Evolutionary conservation across 2,329 filamentous ascomycete species (phyloP).

Genomic region (Neonectria magnoliae): DNA sequence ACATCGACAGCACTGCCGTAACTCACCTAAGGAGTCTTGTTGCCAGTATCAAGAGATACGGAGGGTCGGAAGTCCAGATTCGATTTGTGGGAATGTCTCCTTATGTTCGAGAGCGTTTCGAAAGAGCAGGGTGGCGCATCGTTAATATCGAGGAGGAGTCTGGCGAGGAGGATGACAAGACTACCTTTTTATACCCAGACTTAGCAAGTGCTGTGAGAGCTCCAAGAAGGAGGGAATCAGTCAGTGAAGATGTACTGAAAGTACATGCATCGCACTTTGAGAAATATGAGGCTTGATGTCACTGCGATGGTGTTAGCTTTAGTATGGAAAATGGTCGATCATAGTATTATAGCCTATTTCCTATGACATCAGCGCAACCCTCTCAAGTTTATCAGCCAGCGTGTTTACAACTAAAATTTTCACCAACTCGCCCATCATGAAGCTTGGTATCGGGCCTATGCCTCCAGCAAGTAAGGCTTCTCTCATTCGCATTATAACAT

Average conservation of each 20-base stretch:
- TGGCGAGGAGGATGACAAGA: slow-evolving; percentile 11
- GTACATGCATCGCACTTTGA: slow-evolving; percentile 26
- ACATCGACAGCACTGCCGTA: slow-evolving; percentile 64
- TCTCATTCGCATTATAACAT: too few species aligned
- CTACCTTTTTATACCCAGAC: slow-evolving; percentile 31
- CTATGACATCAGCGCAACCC: too few species aligned
- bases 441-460: too few species aligned
- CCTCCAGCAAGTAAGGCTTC: too few species aligned
- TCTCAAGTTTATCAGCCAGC: too few species aligned
- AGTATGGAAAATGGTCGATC: too few species aligned
- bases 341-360: too few species aligned
- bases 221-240: slow-evolving; percentile 29
- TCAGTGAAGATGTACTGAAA: slow-evolving; percentile 27
- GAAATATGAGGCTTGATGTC: slow-evolving; percentile 28
- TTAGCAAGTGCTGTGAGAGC: slow-evolving; percentile 26
- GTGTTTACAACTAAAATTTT: too few species aligned
- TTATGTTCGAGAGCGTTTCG: slow-evolving; percentile 52
- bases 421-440: too few species aligned
- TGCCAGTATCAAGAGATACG: slow-evolving; percentile 59
- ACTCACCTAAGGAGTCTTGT: slow-evolving; percentile 59
- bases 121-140: slow-evolving; percentile 50
- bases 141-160: slow-evolving; percentile 23
- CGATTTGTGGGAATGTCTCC: slow-evolving; percentile 60
- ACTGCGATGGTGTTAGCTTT: too few species aligned
- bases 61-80: slow-evolving; percentile 56